Base-by-base conservation (phyloP, 1,139 yeast genomes). In the Blastobotrys capitulatus region DNA sequence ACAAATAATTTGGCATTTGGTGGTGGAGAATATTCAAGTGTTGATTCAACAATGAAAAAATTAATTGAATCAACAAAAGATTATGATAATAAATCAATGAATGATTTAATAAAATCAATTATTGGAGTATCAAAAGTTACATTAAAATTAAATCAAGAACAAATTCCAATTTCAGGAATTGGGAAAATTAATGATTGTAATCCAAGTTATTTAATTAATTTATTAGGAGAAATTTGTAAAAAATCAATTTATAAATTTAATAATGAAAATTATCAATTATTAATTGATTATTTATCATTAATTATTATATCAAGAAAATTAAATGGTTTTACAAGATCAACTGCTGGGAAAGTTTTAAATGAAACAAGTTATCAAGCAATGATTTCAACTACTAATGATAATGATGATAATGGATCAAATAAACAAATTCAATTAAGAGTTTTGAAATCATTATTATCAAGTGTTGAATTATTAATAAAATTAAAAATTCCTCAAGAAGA, bases 21-120 rank as follows among this genome's bases (percentile, higher is more conserved):
- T 31, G 63, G 64, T 6, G 46, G 61, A 2, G 96, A 86, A 51
- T 61, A 78, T 19, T 64, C 67, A 8, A 74, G 77, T 1, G 73
- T 86, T 22, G 83, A 80, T 45, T 66, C 63, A 15, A 78, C 89
- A 0, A 66, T 82, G 29, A 66, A 68, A n/a, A 82, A 82, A 54
- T 70, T 89, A 38, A 68, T 77, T 18, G 48, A 44, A 10, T 31
- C 47, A 8, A 44, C 48, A 1, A 37, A 5, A 12, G 47, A 44
- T 8, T 50, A 49, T 26, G 18, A 19, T 19, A 20, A 27, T 27
- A 37, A 18, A 18, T 31, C 46, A 15, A 15, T 49, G 16, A 18
- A 16, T 16, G 46, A 38, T 27, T 13, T 50, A 39, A 13, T 44
- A 13, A 26, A 10, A n/a, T 31, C 48, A 7, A 40, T 44, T 31